Conservation (phyloP, 805 yeast species). For the Candida quercuum region DNA sequence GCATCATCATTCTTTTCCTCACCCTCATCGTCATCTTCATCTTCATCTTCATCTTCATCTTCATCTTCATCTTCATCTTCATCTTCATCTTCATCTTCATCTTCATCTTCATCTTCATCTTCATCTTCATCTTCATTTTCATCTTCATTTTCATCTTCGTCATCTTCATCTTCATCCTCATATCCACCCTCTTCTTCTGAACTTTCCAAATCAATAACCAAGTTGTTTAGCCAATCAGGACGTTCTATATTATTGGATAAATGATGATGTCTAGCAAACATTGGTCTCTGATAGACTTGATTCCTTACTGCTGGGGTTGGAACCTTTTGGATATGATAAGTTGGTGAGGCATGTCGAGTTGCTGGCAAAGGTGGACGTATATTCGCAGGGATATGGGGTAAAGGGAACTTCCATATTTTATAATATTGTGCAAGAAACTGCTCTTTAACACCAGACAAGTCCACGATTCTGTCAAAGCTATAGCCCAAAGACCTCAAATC, state of each 20-base stretch:
- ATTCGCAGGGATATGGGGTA: conserved; percentile 8
- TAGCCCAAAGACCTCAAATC: conserved; percentile 22
- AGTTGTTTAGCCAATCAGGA: conserved; percentile 21
- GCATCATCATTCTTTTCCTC: background rate
- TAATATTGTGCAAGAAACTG: conserved; percentile 15
- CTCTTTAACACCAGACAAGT: conserved; percentile 12
- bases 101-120: conserved; percentile 3
- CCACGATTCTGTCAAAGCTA: conserved; percentile 16
- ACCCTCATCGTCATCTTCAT: conserved; percentile 4
- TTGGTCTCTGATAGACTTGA: background rate
- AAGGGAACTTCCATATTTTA: conserved; percentile 15
- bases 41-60: conserved; percentile 2
- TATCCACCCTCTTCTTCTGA: conserved; percentile 12
- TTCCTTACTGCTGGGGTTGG: background rate
- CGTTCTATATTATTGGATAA: no score
- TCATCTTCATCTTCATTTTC: background rate
- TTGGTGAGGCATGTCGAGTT: no score
- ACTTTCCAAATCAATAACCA: conserved; percentile 20
- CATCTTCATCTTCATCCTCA: background rate
- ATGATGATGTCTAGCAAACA: conserved; percentile 9
- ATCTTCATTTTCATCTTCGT: background rate
- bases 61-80: background rate
- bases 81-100: conserved; percentile 4
- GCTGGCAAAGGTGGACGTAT: no score
- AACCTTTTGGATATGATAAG: background rate